phyloP scores from a whole-genome alignment of 2,329 filamentous ascomycete genomes.

The Colletotrichum sp. region DNA sequence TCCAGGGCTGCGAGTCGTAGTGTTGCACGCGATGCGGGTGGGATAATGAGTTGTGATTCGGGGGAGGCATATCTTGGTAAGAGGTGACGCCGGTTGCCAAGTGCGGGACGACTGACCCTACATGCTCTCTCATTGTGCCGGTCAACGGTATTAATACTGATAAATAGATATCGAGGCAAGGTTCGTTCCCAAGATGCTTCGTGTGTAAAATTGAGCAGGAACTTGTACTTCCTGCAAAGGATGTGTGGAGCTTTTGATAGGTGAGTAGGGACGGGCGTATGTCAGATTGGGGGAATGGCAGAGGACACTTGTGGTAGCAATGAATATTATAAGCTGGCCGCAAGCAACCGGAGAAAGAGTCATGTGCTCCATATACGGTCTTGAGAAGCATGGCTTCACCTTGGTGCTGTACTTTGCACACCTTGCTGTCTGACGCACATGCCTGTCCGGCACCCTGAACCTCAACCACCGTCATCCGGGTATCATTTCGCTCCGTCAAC shows the following conservation, averaged over 20 bases:
- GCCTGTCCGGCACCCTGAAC: background rate
- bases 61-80: background rate
- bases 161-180: background rate
- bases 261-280: background rate
- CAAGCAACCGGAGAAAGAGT: background rate
- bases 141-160: background rate
- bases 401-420: background rate
- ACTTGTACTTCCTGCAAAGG: background rate
- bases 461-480: background rate
- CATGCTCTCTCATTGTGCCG: background rate
- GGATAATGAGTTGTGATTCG: background rate
- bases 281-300: background rate
- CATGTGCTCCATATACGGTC: background rate
- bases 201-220: background rate
- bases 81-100: background rate
- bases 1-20: background rate
- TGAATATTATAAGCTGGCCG: background rate
- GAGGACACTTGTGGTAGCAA: background rate
- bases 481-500: background rate
- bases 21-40: background rate
- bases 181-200: background rate
- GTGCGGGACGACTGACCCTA: background rate
- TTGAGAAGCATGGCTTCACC: background rate
- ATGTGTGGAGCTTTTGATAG: background rate
- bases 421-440: background rate